Evolutionary conservation across 2,329 filamentous ascomycete genomes (phyloP).

Genomic region (Parasarocladium wereldwijsianum): DNA sequence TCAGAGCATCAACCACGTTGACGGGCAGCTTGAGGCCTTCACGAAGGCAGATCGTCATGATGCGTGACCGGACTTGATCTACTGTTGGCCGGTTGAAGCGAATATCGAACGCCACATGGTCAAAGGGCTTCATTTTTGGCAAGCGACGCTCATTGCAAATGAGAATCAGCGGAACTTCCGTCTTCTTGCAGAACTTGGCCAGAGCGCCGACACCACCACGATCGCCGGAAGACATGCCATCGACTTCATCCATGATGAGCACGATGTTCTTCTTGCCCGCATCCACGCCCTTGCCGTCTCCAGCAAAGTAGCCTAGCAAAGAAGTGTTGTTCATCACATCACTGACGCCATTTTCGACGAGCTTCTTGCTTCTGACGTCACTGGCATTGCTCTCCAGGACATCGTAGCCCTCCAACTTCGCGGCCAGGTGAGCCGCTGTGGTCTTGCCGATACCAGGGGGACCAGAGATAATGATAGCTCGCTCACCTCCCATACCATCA

Average conservation of each 20-base stretch:
- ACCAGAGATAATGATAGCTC: slow-evolving; percentile 89
- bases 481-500: slow-evolving; percentile 69
- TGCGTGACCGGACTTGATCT: slow-evolving; percentile 78
- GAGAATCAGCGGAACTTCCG: slow-evolving; percentile 83
- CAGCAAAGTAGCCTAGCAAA: slow-evolving; percentile 77
- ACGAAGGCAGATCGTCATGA: slow-evolving; percentile 89
- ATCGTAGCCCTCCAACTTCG: slow-evolving; percentile 85
- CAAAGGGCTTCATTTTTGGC: slow-evolving; percentile 98
- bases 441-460: slow-evolving; percentile 97
- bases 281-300: slow-evolving; percentile 68
- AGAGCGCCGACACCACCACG: slow-evolving; percentile 89
- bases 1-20: slow-evolving; percentile 78
- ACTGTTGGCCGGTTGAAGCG: slow-evolving; percentile 80
- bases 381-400: slow-evolving; percentile 92
- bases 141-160: slow-evolving; percentile 92
- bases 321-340: slow-evolving; percentile 92
- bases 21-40: slow-evolving; percentile 78
- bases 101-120: slow-evolving; percentile 70
- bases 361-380: slow-evolving; percentile 87
- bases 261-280: slow-evolving; percentile 80
- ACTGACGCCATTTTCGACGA: slow-evolving; percentile 76
- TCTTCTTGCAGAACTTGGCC: slow-evolving; percentile 90
- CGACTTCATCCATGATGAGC: slow-evolving; percentile 96
- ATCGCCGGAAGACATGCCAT: slow-evolving; percentile 96
- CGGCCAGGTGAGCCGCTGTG: slow-evolving; percentile 86